Evolutionary conservation across 2,329 filamentous ascomycete genomes (phyloP).

Genomic region (Aureobasidium leucospermi): DNA sequence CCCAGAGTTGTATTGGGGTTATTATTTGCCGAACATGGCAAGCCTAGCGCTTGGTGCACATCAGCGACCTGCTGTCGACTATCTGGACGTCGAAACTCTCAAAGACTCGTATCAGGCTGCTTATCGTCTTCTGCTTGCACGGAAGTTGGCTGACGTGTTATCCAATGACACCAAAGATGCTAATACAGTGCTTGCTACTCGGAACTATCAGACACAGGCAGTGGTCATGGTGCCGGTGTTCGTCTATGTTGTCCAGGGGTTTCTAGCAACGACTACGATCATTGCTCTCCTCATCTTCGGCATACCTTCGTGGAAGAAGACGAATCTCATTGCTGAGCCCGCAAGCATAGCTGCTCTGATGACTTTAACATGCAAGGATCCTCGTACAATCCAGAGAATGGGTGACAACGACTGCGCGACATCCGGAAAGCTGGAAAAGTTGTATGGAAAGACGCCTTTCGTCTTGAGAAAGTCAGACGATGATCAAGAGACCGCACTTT

Average conservation of each 20-base stretch:
- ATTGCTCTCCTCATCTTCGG: conserved; percentile 21
- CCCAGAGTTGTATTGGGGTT: neutral
- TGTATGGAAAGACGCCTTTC: neutral
- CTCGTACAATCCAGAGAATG: neutral
- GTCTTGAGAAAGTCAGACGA: neutral
- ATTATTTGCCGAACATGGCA: conserved; percentile 28
- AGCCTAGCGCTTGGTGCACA: conserved; percentile 31
- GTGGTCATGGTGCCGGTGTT: conserved; percentile 34
- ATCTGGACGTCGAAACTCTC: conserved; percentile 29
- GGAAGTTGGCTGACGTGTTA: conserved; percentile 29
- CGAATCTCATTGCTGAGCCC: conserved; percentile 24
- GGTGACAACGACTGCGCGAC: neutral
- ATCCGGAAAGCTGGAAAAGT: neutral
- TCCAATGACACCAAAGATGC: conserved; percentile 13
- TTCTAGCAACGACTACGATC: conserved; percentile 3
- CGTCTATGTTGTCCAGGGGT: conserved; percentile 28
- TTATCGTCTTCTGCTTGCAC: conserved; percentile 37
- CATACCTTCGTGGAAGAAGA: conserved; percentile 19
- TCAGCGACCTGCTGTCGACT: conserved; percentile 23
- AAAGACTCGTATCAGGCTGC: conserved; percentile 31
- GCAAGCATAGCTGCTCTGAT: conserved; percentile 29
- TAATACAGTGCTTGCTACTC: conserved; percentile 17
- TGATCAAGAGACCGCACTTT: neutral
- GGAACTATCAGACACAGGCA: conserved; percentile 23
- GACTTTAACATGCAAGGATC: conserved; percentile 24